Base-by-base conservation (phyloP, 2,329 filamentous ascomycete genomes). In the Fusarium chaquense region DNA sequence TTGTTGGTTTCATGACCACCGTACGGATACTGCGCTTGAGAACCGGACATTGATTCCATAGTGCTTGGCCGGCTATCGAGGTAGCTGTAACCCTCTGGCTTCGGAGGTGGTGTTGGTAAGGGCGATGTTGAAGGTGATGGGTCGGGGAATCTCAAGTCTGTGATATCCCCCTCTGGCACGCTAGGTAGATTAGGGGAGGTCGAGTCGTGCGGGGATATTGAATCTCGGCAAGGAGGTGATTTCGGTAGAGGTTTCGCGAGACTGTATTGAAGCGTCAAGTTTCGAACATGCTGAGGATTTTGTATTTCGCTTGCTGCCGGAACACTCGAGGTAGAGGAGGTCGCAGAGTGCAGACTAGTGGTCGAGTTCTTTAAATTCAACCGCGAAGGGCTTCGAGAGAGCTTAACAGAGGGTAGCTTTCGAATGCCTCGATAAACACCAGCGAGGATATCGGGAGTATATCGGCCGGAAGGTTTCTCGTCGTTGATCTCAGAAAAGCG, bases 181-280 rank as follows among this genome's bases (percentile, higher is more conserved):
- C 71, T 66, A 66, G 73, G 64, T 49, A 75, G 56, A 58, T 71
- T 69, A 43, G 55, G 43, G 74, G 65, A 55, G 72, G 72, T 32
- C 78, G 78, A 18, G 75, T 82, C 49, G 77, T 77, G 56, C 73
- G 78, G 65, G 69, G 76, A 57, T 72, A 69, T 63, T 50, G 70
- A 72, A 49, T 70, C 69, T 60, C 62, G 62, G 32, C 55, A 53
- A n/a, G 75, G 81, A 28, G 86, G 85, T 26, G 86, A 81, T 64
- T 84, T 82, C 36, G 86, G 87, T 24, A 89, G 76, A 50, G 87
- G 86, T 76, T 89, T 89, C 71, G 83, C 82, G 67, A 89, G 85
- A 71, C 86, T 88, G 61, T 85, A 80, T 73, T 87, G 85, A 51
- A 88, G 77, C 69, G 83, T 89, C 76, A 87, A 65, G 71, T 83